Conservation (phyloP, 306 rosid species). For the Acacia confusa region DNA sequence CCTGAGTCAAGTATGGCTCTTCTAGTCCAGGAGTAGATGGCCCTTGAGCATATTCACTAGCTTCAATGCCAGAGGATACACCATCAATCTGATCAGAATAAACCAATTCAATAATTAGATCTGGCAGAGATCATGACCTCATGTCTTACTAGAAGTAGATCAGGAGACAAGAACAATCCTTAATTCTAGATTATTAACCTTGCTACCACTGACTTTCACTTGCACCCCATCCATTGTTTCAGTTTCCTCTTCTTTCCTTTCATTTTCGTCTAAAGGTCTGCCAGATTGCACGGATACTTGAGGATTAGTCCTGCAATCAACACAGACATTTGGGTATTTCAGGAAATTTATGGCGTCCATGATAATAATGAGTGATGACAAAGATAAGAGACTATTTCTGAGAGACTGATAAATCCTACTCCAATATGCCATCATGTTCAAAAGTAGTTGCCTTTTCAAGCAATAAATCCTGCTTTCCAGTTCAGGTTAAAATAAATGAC, state of each 20-base stretch:
- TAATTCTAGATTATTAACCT: conserved; percentile 33
- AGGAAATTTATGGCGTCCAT: neutral
- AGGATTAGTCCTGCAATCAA: conserved; percentile 43
- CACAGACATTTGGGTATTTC: neutral
- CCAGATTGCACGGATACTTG: conserved; percentile 37
- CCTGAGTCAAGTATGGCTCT: conserved; percentile 63
- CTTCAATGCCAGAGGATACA: conserved; percentile 37
- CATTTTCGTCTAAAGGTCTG: conserved; percentile 45
- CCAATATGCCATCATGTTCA: conserved; percentile 47
- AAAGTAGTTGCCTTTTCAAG: conserved; percentile 56
- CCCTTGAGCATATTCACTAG: conserved; percentile 54
- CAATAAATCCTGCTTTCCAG: conserved; percentile 68
- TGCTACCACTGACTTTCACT: conserved; percentile 40
- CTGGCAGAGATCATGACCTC: conserved; percentile 16
- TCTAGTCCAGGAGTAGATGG: conserved; percentile 72
- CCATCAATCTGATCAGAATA: conserved; percentile 54
- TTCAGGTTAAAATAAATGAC: conserved; percentile 17
- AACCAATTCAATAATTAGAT: conserved; percentile 22
- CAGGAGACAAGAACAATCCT: conserved; percentile 9
- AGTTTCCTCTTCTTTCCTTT: conserved; percentile 46
- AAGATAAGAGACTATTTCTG: neutral
- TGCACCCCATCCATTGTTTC: conserved; percentile 39
- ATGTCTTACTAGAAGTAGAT: conserved; percentile 4
- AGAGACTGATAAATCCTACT: conserved; percentile 34
- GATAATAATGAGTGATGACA: neutral